Base-by-base conservation (phyloP, 495 filamentous ascomycete species). In the Tuber aestivum region DNA sequence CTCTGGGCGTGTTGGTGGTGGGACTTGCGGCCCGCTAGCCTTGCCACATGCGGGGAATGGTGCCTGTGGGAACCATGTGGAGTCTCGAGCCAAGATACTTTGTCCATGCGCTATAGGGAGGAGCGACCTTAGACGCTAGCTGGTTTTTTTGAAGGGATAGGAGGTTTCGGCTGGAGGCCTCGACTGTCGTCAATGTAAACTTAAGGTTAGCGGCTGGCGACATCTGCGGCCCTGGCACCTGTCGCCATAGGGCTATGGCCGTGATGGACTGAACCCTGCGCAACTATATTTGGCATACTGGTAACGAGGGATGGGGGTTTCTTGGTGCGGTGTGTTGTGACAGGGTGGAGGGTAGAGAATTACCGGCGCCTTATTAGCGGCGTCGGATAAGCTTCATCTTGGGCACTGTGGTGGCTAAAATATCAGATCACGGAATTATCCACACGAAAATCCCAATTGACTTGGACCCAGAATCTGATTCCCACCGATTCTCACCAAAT, bases 131-230 rank as follows among this genome's bases (percentile, higher is more conserved):
- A 75, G 38, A 32, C 45, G 77, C 6, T 69, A 76, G 40, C 42
- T 74, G 18, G 77, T 78, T 16, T 40, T 61, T 42, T 78, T n/a
- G 76, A 12, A 79, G 44, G 32, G 72, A 78, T 69, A 77, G 70
- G 41, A 79, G 12, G 42, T 44, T 44, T 44, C 12, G 18, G 12
- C 42, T 16, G 42, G 18, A 44, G 4, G 42, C 21, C 44, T 45
- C 16, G 20, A 5, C 44, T 45, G 44, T 45, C 44, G 44, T 45
- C 16, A 12, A 45, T 5, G 44, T 50, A 50, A 61, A 76, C n/a
- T n/a, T n/a, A n/a, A n/a, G n/a, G 8, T 27, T 72, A 50, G 23
- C 18, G 21, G 45, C 20, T 50, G 12, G 48, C 21, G 1, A n/a
- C 48, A n/a, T n/a, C 7, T 50, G 21, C 8, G 23, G 48, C 23